These are phyloP conservation scores for Vachellia pachyceras DNA, from an alignment of 306 rosid genomes.

Conservation along the genomic window DNA sequence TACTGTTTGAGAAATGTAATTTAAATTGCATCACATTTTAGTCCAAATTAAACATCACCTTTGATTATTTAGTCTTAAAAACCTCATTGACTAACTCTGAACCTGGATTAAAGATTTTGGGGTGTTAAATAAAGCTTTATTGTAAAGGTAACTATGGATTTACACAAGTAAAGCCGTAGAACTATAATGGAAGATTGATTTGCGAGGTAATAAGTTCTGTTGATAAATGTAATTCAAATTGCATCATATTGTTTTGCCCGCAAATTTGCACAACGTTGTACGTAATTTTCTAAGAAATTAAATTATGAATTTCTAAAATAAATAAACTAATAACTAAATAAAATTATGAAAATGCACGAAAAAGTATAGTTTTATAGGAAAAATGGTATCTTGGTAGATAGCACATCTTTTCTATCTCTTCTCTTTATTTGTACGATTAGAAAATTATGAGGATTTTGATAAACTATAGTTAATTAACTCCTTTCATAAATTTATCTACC, in stretches of 20 bases:
- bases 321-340: too few species aligned
- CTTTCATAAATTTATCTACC: background rate
- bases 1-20: background rate
- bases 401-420: background rate
- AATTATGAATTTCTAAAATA: background rate
- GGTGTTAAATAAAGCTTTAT: too few species aligned
- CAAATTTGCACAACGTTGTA: too few species aligned
- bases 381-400: background rate
- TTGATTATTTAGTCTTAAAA: too few species aligned
- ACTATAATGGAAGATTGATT: background rate
- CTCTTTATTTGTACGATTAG: background rate
- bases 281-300: background rate
- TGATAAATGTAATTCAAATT: background rate
- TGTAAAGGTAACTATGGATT: background rate
- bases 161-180: background rate
- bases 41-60: too few species aligned
- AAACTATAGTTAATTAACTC: background rate
- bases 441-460: background rate
- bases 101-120: too few species aligned
- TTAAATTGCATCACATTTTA: background rate
- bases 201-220: too few species aligned
- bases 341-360: background rate
- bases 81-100: too few species aligned
- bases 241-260: background rate
- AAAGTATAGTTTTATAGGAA: background rate